Evolutionary conservation across 441 rosid species (phyloP), one percentile per base, ranked within the genome.

Genomic region (Flueggea neowawraea): DNA sequence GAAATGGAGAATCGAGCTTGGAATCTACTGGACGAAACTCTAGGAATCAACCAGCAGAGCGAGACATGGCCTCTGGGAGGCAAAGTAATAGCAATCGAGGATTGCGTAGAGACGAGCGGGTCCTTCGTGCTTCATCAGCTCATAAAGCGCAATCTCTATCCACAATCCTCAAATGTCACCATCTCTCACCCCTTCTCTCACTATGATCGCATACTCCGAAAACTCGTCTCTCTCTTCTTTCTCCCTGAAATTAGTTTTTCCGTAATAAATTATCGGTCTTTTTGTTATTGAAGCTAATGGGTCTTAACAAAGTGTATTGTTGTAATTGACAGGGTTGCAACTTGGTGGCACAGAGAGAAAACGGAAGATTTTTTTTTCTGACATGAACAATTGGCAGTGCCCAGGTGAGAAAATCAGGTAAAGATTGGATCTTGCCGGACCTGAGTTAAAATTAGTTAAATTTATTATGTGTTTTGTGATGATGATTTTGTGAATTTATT

Each of bases 151-250:
- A 41, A 77, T 56, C 88, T 90, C 57, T 74, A 81, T 41, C 62
- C 86, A 10, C 63, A 65, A 47, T 79, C 92, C 64, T 66, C 87
- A 16, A 76, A 73, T 33, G 60, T 93, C 54, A 88, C 91, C 48
- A 86, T 91, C 73, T 76, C 99, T 56, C 78, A 83, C 43, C 79
- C 99, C 10, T 82, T 90, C 74, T 89, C 95, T 66, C 96, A 94
- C 69, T 94, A 94, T 69, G 96, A 90, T 72, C 91, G 98, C 39
- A 44, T 94, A 66, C 85, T 94, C 43, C 95, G 96, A 12, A 94
- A 90, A 72, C 90, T 91, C 50, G 96, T 94, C 83, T 56, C 31
- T 53, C 67, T 45, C 44, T 13, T 13, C 50, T 31, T 14, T 53
- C 10, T 32, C 14, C 62, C 55, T 31, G 58, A 39, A 33, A 31